Evolutionary conservation across 768 basidiomycete genomes (phyloP).

Genomic region (Mycena latifolia): DNA sequence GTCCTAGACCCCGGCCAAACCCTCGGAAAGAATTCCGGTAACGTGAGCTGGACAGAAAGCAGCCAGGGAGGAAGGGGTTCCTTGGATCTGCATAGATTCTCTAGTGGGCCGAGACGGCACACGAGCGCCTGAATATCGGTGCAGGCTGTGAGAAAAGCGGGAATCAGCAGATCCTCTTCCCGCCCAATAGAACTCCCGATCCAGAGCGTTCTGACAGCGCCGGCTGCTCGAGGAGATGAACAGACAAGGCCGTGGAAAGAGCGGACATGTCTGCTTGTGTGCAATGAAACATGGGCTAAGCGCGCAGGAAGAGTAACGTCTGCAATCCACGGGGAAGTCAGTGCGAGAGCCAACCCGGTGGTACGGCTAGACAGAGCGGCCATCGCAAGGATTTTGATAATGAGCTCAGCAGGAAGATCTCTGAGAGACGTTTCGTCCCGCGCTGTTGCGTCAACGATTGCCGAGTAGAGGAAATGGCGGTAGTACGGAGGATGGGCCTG

Average conservation of each 20-base stretch:
- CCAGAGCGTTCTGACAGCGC: conserved; percentile 7
- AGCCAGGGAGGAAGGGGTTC: too few relatives aligned
- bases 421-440: neutral
- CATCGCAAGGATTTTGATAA: neutral
- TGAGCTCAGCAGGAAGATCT: conserved; percentile 12
- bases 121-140: too few relatives aligned
- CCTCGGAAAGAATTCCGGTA: too few relatives aligned
- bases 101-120: too few relatives aligned
- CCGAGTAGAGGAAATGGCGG: neutral
- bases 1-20: too few relatives aligned
- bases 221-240: neutral
- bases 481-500: neutral
- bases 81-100: too few relatives aligned
- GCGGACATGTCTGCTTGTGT: neutral
- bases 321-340: conserved; percentile 6
- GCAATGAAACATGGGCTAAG: neutral
- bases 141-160: too few relatives aligned
- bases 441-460: neutral
- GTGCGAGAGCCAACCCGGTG: neutral
- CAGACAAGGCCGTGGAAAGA: neutral
- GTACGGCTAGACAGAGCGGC: neutral
- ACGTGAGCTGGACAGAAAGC: too few relatives aligned
- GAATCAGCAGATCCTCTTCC: neutral
- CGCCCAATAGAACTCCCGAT: neutral
- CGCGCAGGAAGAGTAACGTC: neutral